phyloP scores from a whole-genome alignment of 1,284 basidiomycete species.

The Cryptococcus sp. region DNA sequence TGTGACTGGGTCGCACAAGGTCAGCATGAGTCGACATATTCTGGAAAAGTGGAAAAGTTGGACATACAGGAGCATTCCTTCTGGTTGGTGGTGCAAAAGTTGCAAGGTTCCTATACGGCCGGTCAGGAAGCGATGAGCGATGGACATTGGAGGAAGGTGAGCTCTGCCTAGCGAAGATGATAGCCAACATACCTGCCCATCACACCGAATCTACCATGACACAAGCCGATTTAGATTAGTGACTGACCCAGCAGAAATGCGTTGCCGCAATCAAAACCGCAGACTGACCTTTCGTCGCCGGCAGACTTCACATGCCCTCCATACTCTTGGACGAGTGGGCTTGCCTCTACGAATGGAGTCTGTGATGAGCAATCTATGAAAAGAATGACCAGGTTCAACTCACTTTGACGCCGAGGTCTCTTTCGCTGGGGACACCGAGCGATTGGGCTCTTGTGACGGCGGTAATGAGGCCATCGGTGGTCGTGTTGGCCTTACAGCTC shows the following conservation, averaged over 20 bases:
- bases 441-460: too few species aligned
- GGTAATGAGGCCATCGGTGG: too few species aligned
- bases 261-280: not conserved
- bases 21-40: not conserved
- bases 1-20: not conserved
- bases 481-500: too few species aligned
- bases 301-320: conserved; percentile 18
- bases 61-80: conserved; percentile 15
- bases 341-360: not conserved
- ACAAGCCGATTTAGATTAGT: not conserved
- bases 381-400: too few species aligned
- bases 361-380: too few species aligned
- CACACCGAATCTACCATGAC: conserved; percentile 15
- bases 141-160: too few species aligned
- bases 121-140: too few species aligned
- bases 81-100: conserved; percentile 13
- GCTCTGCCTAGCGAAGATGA: not conserved
- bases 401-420: too few species aligned
- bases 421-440: too few species aligned
- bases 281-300: conserved; percentile 15
- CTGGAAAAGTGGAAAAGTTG: not conserved
- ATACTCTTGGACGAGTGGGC: conserved; percentile 6
- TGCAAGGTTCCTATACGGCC: conserved; percentile 12
- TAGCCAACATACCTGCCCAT: conserved; percentile 9
- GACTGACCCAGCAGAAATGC: too few species aligned